Evolutionary conservation across 2,329 filamentous ascomycete genomes (phyloP), one percentile per base, ranked within the genome.

Genomic region (Didymellaceae sp.): DNA sequence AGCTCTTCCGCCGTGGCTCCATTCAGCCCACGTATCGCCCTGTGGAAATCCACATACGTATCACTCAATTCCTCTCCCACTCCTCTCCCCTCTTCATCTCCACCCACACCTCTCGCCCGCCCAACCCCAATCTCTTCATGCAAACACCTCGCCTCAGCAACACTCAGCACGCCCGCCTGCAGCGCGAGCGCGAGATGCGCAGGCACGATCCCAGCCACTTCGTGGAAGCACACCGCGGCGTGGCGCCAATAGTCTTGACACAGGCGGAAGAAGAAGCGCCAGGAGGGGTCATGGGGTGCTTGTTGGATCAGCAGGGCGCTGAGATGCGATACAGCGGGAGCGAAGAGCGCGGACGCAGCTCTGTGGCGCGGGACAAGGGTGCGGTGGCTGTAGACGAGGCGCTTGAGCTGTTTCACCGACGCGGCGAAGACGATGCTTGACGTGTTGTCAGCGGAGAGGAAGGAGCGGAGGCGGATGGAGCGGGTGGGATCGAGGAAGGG

Each of bases 1-100:
- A 71, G 62, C 46, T 63, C 62, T 18, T 54, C 20, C 25, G 65
- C 61, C 25, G 57, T 59, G 25, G 65, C 62, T 7, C 30, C 47
- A 8, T 39, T 22, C n/a, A 33, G 14, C 6, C 34, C 34, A 5
- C 21, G 10, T 20, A 44, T 44, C 25, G 46, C 46, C 6, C n/a
- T 25, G n/a, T 37, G 38, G 18, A 50, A 50, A 33, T 50, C 46
- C 8, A 50, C 20, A 42, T 37, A 37, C 5, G 32, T 18, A 11
- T 43, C 33, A 11, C 39, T 44, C 34, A 39, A 8, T 4, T 43
- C 46, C 4, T 22, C 46, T 3, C 44, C 21, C 2, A 11, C 21
- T 18, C 14, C 34, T 2, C 7, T n/a, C n/a, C n/a, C n/a, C n/a
- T n/a, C n/a, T n/a, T n/a, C n/a, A n/a, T n/a, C n/a, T n/a, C n/a